Evolutionary conservation across 345 rosid genomes (phyloP), one percentile per base, ranked within the genome.

Genomic region (Alliaria petiolata): DNA sequence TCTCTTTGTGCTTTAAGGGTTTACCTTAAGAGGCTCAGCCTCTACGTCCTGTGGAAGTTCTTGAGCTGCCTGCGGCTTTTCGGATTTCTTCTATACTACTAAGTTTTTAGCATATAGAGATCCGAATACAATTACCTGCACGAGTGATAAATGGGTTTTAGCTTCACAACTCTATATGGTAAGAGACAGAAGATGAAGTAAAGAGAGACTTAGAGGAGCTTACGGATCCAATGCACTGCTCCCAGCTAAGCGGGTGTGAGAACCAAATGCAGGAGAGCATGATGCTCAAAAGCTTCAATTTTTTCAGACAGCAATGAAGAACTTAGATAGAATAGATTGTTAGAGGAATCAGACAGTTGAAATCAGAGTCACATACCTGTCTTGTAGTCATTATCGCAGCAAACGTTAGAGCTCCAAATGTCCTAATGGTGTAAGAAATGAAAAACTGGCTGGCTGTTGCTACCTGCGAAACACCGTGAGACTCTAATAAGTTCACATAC

Each of bases 341-440:
- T 19, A 15, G 61, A 17, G 14, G 26, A 14, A 51, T 42, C 17
- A 8, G 11, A 17, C 19, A 31, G 36, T 62, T 61, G 80, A 53
- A 75, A 22, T 38, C 14, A 14, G 14, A 4, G 52, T 65, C 55
- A 8, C 30, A 40, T 78, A 90, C 97, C 90, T 93, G 98, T 88
- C 98, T 86, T 38, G 98, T 93, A 35, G 93, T 93, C 98, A 90
- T 93, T 80, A 93, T 83, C 34, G 92, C 88, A 26, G 97, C 98
- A 84, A 93, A 90, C 0, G 96, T 81, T 38, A 93, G 90, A 69
- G 98, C 98, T 13, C 98, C 97, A 68, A 90, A 93, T 54, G 93
- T 90, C 20, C 92, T 92, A 70, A 93, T 93, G 9, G 96, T 93
- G 81, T 87, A 93, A 49, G 96, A 93, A 77, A 93, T 90, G 79